Conservation (phyloP, 164 flowering plant genomes). For the Kalanchoe fedtschenkoi region DNA sequence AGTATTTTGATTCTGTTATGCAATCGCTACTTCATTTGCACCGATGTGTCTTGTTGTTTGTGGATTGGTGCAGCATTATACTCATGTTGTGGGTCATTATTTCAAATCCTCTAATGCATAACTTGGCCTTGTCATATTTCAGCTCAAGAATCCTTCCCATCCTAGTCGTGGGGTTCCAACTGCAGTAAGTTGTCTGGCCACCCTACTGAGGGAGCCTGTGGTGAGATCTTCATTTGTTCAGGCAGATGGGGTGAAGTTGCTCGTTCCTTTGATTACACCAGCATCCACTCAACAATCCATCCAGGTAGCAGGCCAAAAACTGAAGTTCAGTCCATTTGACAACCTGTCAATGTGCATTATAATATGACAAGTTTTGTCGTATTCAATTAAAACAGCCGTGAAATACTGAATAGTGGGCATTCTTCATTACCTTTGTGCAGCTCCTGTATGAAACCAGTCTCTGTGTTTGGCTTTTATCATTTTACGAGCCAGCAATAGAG, state of each 20-base stretch:
- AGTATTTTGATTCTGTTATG: background rate
- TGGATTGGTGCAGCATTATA: too few relatives aligned
- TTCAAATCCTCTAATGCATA: background rate
- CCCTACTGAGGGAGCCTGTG: constrained; percentile 69
- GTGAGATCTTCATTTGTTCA: constrained; percentile 88
- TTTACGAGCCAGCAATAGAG: constrained; percentile 84
- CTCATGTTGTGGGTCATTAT: too few relatives aligned
- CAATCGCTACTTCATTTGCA: too few relatives aligned
- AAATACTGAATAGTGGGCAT: background rate
- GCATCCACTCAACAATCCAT: constrained; percentile 94
- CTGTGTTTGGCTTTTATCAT: constrained; percentile 95
- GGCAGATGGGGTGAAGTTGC: constrained; percentile 85
- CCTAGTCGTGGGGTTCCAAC: constrained; percentile 65
- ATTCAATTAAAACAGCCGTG: too few relatives aligned
- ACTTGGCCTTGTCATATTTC: constrained; percentile 7
- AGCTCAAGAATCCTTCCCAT: constrained; percentile 88
- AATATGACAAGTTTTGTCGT: too few relatives aligned
- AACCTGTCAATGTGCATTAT: too few relatives aligned
- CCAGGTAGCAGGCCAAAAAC: constrained; percentile 42
- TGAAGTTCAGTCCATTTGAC: too few relatives aligned
- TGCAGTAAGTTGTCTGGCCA: constrained; percentile 71
- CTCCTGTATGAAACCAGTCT: constrained; percentile 96
- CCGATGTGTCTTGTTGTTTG: too few relatives aligned
- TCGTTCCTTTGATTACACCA: constrained; percentile 78
- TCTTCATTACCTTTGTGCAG: constrained; percentile 24